Conservation (phyloP, 306 rosid genomes). For the Cucumis cinereus region DNA sequence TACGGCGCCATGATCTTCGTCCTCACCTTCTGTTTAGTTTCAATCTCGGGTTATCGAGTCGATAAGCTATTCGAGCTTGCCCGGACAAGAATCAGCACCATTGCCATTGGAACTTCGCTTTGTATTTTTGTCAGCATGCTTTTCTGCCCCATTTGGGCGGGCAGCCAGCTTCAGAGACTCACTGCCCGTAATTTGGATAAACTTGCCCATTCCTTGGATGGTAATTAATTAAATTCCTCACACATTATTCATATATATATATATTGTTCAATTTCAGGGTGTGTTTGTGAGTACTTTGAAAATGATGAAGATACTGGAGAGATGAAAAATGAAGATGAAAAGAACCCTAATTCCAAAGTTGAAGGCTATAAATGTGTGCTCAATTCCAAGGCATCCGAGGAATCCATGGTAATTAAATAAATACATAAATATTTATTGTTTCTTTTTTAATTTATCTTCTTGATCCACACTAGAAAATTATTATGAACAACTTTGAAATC, state of each 20-base stretch:
- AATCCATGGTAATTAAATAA: background rate
- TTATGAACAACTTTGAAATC: background rate
- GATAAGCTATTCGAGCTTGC: conserved; percentile 37
- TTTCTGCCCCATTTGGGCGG: conserved; percentile 86
- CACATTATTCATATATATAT: too few species aligned
- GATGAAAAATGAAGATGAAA: background rate
- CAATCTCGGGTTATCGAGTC: conserved; percentile 56
- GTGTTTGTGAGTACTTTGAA: background rate
- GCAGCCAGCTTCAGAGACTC: conserved; percentile 48
- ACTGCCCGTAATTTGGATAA: conserved; percentile 55
- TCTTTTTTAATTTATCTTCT: background rate
- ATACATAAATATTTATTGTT: background rate
- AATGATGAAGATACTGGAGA: background rate
- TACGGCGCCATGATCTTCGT: conserved; percentile 71
- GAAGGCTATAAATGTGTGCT: conserved; percentile 10
- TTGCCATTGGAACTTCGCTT: conserved; percentile 49
- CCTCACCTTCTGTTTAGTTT: conserved; percentile 73
- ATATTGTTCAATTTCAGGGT: background rate
- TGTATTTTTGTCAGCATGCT: conserved; percentile 40
- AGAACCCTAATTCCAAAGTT: background rate
- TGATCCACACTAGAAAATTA: background rate
- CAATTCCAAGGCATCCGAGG: conserved; percentile 6
- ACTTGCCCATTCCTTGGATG: conserved; percentile 49
- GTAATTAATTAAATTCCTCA: conserved; percentile 16
- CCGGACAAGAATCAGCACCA: conserved; percentile 42